These are phyloP conservation scores for Phylloporus sp. DNA, from an alignment of 768 basidiomycete species.

Conservation along the genomic window DNA sequence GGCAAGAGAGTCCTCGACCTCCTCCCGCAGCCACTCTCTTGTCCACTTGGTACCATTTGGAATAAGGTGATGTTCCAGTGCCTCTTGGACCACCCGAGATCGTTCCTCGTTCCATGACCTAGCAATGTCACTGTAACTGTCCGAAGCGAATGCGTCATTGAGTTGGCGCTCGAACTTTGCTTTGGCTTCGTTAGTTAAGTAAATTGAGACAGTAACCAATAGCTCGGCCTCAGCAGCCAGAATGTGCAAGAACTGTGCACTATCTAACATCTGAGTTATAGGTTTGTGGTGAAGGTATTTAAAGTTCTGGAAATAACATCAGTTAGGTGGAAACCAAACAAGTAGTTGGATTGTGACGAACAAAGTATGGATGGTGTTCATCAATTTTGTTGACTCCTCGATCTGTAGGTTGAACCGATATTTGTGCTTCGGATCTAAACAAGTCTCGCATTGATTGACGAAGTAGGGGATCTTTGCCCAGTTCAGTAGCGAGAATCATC, in stretches of 20 bases:
- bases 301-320: constrained; percentile 61
- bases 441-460: constrained; percentile 70
- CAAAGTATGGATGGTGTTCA: constrained; percentile 68
- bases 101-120: constrained; percentile 91
- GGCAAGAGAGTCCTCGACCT: constrained; percentile 83
- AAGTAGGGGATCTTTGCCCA: constrained; percentile 89
- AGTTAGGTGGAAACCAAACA: constrained; percentile 3
- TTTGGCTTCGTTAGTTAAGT: constrained; percentile 57
- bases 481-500: constrained; percentile 82
- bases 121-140: constrained; percentile 79
- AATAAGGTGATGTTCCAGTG: constrained; percentile 76
- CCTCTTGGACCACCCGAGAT: constrained; percentile 70
- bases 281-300: constrained; percentile 88
- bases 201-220: constrained; percentile 73
- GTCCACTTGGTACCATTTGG: constrained; percentile 86
- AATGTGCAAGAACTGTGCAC: constrained; percentile 85
- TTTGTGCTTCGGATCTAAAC: constrained; percentile 69
- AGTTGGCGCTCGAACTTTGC: constrained; percentile 70
- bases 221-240: constrained; percentile 88
- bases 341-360: constrained; percentile 34
- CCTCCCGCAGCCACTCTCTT: constrained; percentile 82
- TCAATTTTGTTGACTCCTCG: constrained; percentile 76
- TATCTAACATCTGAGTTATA: constrained; percentile 61
- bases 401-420: constrained; percentile 85
- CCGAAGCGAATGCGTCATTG: constrained; percentile 78